phyloP scores from a whole-genome alignment of 331 rosid genomes.

The Erythrophleum ivorense region DNA sequence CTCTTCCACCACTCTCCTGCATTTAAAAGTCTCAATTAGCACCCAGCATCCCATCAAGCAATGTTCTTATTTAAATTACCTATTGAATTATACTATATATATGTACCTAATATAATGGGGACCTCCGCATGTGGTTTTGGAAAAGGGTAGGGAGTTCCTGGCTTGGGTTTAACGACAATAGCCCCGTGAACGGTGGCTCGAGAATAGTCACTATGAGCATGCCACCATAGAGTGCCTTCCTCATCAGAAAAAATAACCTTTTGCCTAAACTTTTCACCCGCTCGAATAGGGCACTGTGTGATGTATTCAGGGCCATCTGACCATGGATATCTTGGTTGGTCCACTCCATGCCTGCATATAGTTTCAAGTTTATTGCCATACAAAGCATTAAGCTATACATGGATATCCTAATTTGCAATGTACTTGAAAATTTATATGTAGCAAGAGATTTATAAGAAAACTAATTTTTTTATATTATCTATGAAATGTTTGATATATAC shows the following conservation, averaged over 20 bases:
- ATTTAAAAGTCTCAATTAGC: not conserved
- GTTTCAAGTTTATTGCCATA: too few relatives aligned
- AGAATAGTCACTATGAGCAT: conserved; percentile 44
- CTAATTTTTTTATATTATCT: too few relatives aligned
- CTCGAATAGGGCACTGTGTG: conserved; percentile 45
- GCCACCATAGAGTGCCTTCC: conserved; percentile 27
- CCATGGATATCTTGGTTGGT: conserved; percentile 46
- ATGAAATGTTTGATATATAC: too few relatives aligned
- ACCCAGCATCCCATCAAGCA: too few relatives aligned
- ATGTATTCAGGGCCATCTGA: conserved; percentile 44
- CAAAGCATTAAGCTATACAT: too few relatives aligned
- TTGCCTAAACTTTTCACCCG: conserved; percentile 43
- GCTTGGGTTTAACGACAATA: conserved; percentile 43
- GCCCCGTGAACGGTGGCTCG: conserved; percentile 44
- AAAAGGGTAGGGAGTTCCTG: conserved; percentile 44
- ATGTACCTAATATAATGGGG: conserved; percentile 46
- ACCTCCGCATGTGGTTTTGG: conserved; percentile 40
- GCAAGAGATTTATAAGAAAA: too few relatives aligned
- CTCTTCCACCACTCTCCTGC: not conserved
- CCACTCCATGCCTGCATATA: conserved; percentile 49
- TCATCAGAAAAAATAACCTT: conserved; percentile 32
- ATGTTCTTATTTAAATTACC: too few relatives aligned
- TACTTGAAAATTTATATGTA: too few relatives aligned
- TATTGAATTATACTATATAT: too few relatives aligned
- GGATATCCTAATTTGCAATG: too few relatives aligned